phyloP scores from a whole-genome alignment of 805 yeast species.

The Crinitomyces ghanaensis region DNA sequence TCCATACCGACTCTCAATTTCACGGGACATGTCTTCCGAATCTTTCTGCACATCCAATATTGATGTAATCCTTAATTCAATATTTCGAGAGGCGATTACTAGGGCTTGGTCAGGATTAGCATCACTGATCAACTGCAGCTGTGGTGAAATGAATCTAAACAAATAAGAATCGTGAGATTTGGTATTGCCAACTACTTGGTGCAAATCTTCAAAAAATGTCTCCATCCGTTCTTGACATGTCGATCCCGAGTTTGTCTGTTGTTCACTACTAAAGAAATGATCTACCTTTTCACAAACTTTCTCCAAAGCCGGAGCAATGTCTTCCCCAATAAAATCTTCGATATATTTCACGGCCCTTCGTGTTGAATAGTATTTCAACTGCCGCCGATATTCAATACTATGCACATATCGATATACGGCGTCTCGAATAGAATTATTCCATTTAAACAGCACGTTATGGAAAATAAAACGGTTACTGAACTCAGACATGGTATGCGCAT shows the following conservation, averaged over 20 bases:
- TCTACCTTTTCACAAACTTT: not conserved
- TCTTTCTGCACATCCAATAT: constrained; percentile 38
- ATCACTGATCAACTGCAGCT: constrained; percentile 55
- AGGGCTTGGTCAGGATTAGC: constrained; percentile 47
- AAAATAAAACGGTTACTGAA: constrained; percentile 62
- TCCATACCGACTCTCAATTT: constrained; percentile 59
- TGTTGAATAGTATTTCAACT: constrained; percentile 33
- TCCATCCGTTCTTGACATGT: constrained; percentile 12
- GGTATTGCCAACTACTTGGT: constrained; percentile 24
- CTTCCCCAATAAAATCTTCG: constrained; percentile 34
- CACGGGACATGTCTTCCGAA: constrained; percentile 32
- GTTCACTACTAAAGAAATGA: constrained; percentile 2
- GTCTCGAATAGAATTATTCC: constrained; percentile 66
- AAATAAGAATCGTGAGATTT: constrained; percentile 40
- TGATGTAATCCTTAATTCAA: constrained; percentile 58
- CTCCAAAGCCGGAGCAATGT: constrained; percentile 7
- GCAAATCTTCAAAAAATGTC: constrained; percentile 43
- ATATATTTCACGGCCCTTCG: constrained; percentile 40
- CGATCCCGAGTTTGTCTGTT: not conserved
- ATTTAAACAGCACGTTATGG: constrained; percentile 61
- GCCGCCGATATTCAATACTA: constrained; percentile 34
- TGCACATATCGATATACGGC: constrained; percentile 48
- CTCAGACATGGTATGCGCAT: constrained; percentile 10
- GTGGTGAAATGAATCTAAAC: constrained; percentile 66
- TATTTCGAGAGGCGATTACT: constrained; percentile 59